These are phyloP conservation scores for Colletotrichum orchidophilum DNA, from an alignment of 2,329 filamentous ascomycete genomes.

Conservation along the genomic window DNA sequence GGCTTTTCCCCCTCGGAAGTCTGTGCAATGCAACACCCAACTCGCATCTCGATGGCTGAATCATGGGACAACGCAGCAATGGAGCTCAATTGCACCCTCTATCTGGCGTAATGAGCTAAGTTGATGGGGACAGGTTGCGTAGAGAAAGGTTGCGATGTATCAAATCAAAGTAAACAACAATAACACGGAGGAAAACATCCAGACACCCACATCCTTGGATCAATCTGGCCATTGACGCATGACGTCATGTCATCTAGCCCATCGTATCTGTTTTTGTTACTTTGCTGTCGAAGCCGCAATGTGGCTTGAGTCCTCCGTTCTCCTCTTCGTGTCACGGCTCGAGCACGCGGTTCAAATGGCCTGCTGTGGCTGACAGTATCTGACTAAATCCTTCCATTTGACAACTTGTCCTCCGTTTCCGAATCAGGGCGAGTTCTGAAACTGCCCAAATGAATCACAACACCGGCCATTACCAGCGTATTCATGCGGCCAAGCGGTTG, in stretches of 20 bases:
- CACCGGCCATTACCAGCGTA: slow-evolving; percentile 2
- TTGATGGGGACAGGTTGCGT: not conserved
- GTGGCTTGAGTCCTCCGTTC: not conserved
- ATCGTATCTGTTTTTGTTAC: not conserved
- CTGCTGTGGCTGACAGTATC: not conserved
- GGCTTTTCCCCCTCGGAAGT: not conserved
- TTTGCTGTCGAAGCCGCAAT: not conserved
- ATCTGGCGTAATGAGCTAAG: too few species aligned
- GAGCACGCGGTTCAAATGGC: not conserved
- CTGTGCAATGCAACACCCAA: not conserved
- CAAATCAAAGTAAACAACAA: not conserved
- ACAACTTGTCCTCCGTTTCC: not conserved
- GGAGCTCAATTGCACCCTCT: too few species aligned
- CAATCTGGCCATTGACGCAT: not conserved
- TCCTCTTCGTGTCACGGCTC: not conserved
- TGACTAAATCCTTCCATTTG: not conserved
- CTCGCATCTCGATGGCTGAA: not conserved
- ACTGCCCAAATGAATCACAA: slow-evolving; percentile 18
- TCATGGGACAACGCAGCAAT: not conserved
- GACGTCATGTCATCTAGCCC: not conserved
- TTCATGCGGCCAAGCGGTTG: slow-evolving; percentile 30
- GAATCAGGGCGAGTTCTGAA: slow-evolving; percentile 15
- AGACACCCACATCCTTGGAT: not conserved
- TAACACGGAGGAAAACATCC: not conserved
- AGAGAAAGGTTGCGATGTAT: not conserved